Percentiles rank a stretch among this genome's conserved stretches.
These are phyloP conservation scores for Sequoiadendron giganteum DNA, from an alignment of 75 land plant species.

Conservation along the genomic window DNA sequence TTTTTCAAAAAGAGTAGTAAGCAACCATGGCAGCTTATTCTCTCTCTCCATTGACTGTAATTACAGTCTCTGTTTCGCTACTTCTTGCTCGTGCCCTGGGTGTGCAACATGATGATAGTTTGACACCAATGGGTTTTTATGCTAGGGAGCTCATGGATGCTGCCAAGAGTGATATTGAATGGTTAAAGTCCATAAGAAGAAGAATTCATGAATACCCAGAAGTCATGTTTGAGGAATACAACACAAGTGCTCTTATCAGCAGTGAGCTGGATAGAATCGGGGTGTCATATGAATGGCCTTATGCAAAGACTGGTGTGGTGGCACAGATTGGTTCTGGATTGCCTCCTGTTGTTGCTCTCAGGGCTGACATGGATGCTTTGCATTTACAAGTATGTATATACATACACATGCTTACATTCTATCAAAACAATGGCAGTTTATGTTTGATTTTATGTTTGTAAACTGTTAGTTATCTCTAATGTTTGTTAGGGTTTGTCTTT, in stretches of 20 bases:
- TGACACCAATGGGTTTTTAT: neutral
- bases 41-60: too few species aligned
- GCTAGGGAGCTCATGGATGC: neutral
- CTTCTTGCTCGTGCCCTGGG: too few species aligned
- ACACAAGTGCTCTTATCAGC: conserved; percentile 25
- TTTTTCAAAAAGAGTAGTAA: too few species aligned
- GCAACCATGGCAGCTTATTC: too few species aligned
- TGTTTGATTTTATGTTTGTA: too few species aligned
- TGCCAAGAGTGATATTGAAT: neutral
- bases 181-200: conserved; percentile 21
- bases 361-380: conserved; percentile 44
- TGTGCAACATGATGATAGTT: too few species aligned
- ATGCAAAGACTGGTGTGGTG: conserved; percentile 32
- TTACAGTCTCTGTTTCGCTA: too few species aligned
- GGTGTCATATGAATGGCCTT: conserved; percentile 21
- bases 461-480: too few species aligned
- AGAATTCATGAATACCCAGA: conserved; percentile 29
- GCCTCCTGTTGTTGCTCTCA: conserved; percentile 29
- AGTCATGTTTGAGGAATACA: conserved; percentile 21
- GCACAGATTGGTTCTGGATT: conserved; percentile 27
- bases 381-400: conserved; percentile 20
- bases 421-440: too few species aligned
- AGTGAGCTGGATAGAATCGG: conserved; percentile 28
- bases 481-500: too few species aligned
- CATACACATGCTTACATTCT: too few species aligned